phyloP scores from a whole-genome alignment of 306 rosid genomes.

The Senna siamea region DNA sequence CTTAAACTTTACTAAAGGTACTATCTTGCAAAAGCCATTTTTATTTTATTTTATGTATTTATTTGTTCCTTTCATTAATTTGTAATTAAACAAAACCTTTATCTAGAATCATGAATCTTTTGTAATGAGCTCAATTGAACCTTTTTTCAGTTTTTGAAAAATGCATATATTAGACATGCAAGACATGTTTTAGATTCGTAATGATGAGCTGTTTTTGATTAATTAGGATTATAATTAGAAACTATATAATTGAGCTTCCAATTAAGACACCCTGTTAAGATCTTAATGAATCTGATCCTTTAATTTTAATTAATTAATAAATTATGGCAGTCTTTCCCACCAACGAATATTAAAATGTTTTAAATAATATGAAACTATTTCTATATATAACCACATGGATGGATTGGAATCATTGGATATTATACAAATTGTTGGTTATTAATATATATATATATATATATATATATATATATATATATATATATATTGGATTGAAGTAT shows the following conservation, averaged over 20 bases:
- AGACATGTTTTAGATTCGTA: conserved; percentile 10
- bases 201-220: conserved; percentile 12
- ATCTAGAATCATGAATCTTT: conserved; percentile 10
- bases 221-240: background rate
- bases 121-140: background rate
- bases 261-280: background rate
- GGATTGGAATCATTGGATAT: background rate
- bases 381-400: background rate
- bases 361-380: too few species aligned
- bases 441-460: background rate
- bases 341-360: too few species aligned
- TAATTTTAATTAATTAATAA: background rate
- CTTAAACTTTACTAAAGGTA: background rate
- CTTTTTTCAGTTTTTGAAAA: background rate
- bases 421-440: background rate
- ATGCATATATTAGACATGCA: background rate
- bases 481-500: too few species aligned
- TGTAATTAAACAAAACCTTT: background rate
- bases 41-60: too few species aligned
- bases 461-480: too few species aligned
- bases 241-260: background rate
- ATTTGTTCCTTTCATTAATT: too few species aligned
- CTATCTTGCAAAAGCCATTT: background rate
- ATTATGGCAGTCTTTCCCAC: background rate
- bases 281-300: background rate